Evolutionary conservation across 225 moss, liverwort and hornwort species (phyloP).

Genomic region (Marchantia polymorpha): DNA sequence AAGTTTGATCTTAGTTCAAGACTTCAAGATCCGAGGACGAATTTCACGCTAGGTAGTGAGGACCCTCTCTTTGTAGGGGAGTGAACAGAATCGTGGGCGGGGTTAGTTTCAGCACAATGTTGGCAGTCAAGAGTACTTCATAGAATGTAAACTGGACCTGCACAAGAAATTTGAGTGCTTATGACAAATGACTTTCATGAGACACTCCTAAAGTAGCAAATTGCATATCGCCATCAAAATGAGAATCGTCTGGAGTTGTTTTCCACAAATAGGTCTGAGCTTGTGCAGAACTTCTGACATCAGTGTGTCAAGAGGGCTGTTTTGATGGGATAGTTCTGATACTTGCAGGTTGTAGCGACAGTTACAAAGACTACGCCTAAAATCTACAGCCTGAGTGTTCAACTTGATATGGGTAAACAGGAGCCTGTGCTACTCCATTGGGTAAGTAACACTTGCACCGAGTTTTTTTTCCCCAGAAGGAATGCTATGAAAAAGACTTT

Average conservation of each 20-base stretch:
- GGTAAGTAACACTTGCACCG: conserved; percentile 18
- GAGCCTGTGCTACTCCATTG: conserved; percentile 29
- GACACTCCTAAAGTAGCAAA: not conserved
- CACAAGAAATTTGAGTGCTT: not conserved
- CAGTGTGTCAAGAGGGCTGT: not conserved
- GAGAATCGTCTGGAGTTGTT: not conserved
- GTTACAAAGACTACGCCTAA: conserved; percentile 10
- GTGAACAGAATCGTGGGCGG: not conserved
- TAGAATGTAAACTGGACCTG: not conserved
- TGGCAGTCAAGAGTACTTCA: not conserved
- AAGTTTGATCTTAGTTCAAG: not conserved
- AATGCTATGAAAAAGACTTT: not conserved
- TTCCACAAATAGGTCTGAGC: not conserved
- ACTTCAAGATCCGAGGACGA: not conserved
- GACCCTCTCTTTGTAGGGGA: not conserved
- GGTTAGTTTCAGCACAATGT: not conserved
- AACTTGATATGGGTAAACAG: conserved; percentile 11
- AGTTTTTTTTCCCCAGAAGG: not conserved
- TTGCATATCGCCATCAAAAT: not conserved
- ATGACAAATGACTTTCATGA: not conserved
- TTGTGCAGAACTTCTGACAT: not conserved
- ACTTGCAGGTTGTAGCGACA: conserved; percentile 27
- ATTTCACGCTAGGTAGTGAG: not conserved
- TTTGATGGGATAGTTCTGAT: conserved; percentile 3
- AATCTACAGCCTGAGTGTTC: conserved; percentile 27